A percentile compares a stretch with the other conserved stretches of the same genome.
Conservation (phyloP, 495 filamentous ascomycete genomes). For the Podospora didyma region DNA sequence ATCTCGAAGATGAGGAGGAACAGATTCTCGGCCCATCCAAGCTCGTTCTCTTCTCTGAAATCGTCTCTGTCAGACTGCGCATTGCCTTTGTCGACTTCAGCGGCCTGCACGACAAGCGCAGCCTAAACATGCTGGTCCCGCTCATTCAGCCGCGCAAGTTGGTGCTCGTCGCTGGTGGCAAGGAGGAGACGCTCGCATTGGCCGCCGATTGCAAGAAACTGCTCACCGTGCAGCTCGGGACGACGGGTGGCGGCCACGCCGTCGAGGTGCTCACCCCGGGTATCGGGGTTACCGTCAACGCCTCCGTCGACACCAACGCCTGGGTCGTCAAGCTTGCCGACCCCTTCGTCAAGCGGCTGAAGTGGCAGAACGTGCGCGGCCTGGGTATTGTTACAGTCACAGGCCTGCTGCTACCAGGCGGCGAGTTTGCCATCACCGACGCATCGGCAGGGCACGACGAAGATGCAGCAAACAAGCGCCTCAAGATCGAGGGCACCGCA, state of each 20-base stretch:
- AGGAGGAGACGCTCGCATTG: constrained; percentile 69
- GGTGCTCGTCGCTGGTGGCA: constrained; percentile 77
- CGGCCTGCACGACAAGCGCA: constrained; percentile 88
- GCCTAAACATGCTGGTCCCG: constrained; percentile 89
- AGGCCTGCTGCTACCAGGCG: constrained; percentile 52
- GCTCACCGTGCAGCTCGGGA: constrained; percentile 49
- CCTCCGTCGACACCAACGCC: constrained; percentile 95
- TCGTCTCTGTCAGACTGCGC: constrained; percentile 62
- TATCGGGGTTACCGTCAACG: constrained; percentile 69
- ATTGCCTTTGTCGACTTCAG: constrained; percentile 88
- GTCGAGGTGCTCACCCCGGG: constrained; percentile 74
- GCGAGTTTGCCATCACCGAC: constrained; percentile 52
- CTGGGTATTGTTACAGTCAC: constrained; percentile 86
- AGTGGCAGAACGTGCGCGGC: constrained; percentile 90
- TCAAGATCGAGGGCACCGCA: constrained; percentile 19
- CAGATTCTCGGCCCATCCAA: constrained; percentile 70
- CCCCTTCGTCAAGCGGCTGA: constrained; percentile 71
- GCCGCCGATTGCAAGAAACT: constrained; percentile 79
- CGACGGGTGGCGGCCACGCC: constrained; percentile 32
- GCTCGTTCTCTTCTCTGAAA: constrained; percentile 55
- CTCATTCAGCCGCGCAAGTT: constrained; percentile 91
- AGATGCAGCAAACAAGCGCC: constrained; percentile 23
- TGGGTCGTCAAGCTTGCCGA: constrained; percentile 92
- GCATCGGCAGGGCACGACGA: constrained; percentile 31
- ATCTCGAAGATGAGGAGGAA: constrained; percentile 52